Evolutionary conservation across 768 basidiomycete species (phyloP).

Genomic region (Boletus rubropictus): DNA sequence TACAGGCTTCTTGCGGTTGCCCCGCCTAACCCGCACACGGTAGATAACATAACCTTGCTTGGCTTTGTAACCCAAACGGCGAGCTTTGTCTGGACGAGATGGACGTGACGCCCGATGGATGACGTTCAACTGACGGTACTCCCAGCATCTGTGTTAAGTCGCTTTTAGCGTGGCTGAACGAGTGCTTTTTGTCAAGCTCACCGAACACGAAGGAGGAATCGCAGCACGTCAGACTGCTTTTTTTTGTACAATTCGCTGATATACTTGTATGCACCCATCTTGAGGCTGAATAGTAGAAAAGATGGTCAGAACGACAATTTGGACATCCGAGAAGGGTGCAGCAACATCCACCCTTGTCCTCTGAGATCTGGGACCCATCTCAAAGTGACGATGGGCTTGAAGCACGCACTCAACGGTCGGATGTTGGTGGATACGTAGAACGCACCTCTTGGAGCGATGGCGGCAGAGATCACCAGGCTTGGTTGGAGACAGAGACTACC

Average conservation of each 20-base stretch:
- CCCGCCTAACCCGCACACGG: conserved; percentile 93
- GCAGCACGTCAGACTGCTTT: conserved; percentile 95
- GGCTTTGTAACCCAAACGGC: conserved; percentile 98
- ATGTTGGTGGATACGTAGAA: conserved; percentile 9
- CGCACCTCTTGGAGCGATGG: conserved; percentile 27
- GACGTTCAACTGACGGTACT: conserved; percentile 96
- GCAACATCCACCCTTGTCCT: conserved; percentile 22
- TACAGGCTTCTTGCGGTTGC: conserved; percentile 98
- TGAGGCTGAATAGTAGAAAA: conserved; percentile 35
- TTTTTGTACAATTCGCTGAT: conserved; percentile 97
- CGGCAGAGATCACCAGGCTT: conserved; percentile 2
- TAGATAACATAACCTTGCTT: conserved; percentile 99
- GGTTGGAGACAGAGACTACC: background rate
- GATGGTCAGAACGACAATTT: conserved; percentile 10
- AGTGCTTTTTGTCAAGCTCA: conserved; percentile 33
- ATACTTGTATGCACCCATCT: conserved; percentile 94
- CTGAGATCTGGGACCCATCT: conserved; percentile 3
- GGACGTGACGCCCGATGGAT: conserved; percentile 98
- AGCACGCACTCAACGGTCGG: background rate
- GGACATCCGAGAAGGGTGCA: conserved; percentile 13
- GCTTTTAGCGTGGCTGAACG: conserved; percentile 3
- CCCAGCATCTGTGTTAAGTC: conserved; percentile 72
- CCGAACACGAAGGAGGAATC: conserved; percentile 96
- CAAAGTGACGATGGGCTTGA: conserved; percentile 1
- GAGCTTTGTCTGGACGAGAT: conserved; percentile 98